Base-by-base conservation (phyloP, 2,329 filamentous ascomycete genomes). In the Emericellopsis cladophorae region DNA sequence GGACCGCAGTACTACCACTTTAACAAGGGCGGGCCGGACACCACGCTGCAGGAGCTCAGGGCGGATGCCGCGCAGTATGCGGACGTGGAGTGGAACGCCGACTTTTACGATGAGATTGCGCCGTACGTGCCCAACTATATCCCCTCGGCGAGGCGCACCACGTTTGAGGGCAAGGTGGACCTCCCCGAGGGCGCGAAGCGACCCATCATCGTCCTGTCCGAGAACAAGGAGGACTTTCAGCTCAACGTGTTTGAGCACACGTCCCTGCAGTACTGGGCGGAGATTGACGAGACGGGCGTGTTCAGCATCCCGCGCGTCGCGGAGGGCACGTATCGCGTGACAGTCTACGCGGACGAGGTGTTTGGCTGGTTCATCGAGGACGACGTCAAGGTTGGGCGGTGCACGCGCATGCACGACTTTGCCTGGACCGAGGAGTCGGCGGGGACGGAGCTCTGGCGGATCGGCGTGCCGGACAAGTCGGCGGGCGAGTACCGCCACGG, bases 1-100 rank as follows among this genome's bases (percentile, higher is more conserved):
- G 78, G 78, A 2, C 77, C 76, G 46, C 70, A 74, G 52, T 79
- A 70, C 50, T 81, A 71, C 49, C 65, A 79, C 50, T 81, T 81
- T 61, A 81, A 80, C 54, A 44, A 67, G 40, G 72, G 72, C 10
- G 57, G 62, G 2, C 55, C 61, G 0, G 64, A 64, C 7, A 61
- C 65, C 2, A 55, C 62, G 4, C 58, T 76, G 36, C 53, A 68
- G 16, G 59, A 61, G 2, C 64, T 78, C 3, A 63, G 72, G 16
- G 57, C 60, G 9, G 77, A 81, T 42, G 77, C 78, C 1, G 59
- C 62, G 15, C 57, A 65, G 44, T 68, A 66, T 44, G 70, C 68
- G 8, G 58, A 64, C 31, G 11, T 69, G 0, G 58, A 58, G 36
- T 80, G 74, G 74, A 75, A 76, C 39, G 56, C 62, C 4, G 65